A percentile compares a stretch with the other conserved stretches of the same genome.
phyloP scores from a whole-genome alignment of 75 land plant genomes.

The Picea sitchensis region DNA sequence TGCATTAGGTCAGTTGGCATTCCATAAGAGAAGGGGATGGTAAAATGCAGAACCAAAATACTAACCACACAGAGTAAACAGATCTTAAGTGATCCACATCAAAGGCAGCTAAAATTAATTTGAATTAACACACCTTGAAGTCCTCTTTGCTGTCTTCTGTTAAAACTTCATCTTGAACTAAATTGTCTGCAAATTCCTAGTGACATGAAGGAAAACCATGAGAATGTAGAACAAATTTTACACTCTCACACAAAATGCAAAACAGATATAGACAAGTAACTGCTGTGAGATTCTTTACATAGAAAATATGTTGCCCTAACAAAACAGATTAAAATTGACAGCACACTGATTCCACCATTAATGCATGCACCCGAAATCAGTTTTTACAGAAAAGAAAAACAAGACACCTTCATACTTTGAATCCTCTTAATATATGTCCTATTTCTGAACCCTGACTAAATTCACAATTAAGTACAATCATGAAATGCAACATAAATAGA shows the following conservation, averaged over 20 bases:
- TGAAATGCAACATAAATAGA: neutral
- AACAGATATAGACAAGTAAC: neutral
- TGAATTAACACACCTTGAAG: constrained; percentile 57
- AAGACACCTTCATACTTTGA: no score
- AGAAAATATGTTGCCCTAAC: neutral
- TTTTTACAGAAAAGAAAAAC: neutral
- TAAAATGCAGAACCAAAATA: neutral
- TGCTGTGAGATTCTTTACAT: neutral
- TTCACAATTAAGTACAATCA: neutral
- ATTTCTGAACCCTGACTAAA: neutral
- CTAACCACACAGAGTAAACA: neutral
- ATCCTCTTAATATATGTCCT: no score
- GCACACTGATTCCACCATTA: neutral
- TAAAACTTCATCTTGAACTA: constrained; percentile 64
- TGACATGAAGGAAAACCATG: neutral
- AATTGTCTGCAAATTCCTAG: constrained; percentile 76
- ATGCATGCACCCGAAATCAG: neutral
- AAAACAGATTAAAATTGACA: no score
- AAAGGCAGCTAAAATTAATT: neutral
- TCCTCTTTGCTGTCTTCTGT: constrained; percentile 65
- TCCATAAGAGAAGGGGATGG: neutral
- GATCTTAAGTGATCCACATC: neutral
- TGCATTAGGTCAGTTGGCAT: constrained; percentile 5
- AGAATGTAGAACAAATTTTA: no score
- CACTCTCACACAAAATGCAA: neutral